These are phyloP conservation scores for Coemansia sp. DNA, from an alignment of 192 early-diverging fungal species.

Conservation along the genomic window DNA sequence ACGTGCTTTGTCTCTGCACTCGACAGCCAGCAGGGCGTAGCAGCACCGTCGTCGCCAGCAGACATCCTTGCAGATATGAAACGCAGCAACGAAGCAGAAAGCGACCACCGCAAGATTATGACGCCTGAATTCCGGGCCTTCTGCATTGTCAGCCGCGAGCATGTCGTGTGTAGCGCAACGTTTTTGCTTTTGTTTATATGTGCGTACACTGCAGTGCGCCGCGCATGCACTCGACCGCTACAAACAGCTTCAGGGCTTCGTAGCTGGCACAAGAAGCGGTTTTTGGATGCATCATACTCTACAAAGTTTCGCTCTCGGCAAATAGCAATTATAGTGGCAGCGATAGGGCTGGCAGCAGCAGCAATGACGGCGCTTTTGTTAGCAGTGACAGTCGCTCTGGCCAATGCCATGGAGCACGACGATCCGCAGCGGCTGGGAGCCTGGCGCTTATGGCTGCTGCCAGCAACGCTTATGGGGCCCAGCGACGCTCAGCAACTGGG, in stretches of 20 bases:
- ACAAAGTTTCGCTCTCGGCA: constrained; percentile 40
- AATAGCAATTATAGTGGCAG: constrained; percentile 27
- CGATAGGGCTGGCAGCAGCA: constrained; percentile 39
- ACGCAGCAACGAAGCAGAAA: constrained; percentile 40
- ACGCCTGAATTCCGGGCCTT: constrained; percentile 48
- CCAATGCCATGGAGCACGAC: constrained; percentile 50
- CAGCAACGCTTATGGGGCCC: constrained; percentile 34
- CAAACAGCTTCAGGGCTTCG: not conserved
- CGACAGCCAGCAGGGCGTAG: not conserved
- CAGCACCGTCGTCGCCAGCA: not conserved
- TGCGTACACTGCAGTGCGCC: constrained; percentile 30
- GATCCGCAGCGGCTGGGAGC: constrained; percentile 19
- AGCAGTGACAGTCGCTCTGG: constrained; percentile 34
- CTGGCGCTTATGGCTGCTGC: constrained; percentile 51
- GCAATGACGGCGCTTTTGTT: constrained; percentile 29
- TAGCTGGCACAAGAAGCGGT: constrained; percentile 6
- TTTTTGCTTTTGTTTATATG: constrained; percentile 32
- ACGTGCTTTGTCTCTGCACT: not conserved
- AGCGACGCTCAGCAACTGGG: constrained; percentile 10
- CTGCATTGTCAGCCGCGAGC: constrained; percentile 44
- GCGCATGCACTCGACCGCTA: constrained; percentile 17
- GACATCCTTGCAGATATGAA: constrained; percentile 49
- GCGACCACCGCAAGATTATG: constrained; percentile 53
- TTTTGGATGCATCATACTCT: constrained; percentile 33
- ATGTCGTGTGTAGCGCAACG: constrained; percentile 34